phyloP scores from a whole-genome alignment of 2,329 filamentous ascomycete genomes.

The Aspergillus nomiae region DNA sequence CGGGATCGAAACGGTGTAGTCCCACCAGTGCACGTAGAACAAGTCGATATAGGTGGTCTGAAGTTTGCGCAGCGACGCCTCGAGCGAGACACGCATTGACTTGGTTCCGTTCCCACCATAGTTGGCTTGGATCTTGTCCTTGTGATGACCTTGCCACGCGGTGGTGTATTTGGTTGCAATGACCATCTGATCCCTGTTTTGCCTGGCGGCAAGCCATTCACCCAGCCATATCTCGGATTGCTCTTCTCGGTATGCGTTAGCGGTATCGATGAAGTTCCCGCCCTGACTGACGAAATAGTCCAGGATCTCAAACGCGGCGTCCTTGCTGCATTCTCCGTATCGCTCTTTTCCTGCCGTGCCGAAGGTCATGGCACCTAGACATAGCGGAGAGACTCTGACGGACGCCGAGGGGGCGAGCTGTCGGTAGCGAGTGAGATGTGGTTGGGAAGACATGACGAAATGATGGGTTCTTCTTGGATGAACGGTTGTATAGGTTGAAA shows the following conservation, averaged over 20 bases:
- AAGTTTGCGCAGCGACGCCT: slow-evolving; percentile 33
- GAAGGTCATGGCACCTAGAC: slow-evolving; percentile 38
- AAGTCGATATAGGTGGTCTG: slow-evolving; percentile 42
- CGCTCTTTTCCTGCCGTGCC: slow-evolving; percentile 44
- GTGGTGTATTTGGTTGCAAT: slow-evolving; percentile 68
- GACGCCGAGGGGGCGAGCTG: slow-evolving; percentile 65
- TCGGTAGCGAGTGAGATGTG: slow-evolving; percentile 60
- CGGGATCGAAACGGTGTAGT: slow-evolving; percentile 64
- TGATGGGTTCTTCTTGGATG: not conserved
- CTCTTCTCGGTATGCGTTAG: slow-evolving; percentile 67
- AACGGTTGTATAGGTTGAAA: not conserved
- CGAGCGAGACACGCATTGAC: slow-evolving; percentile 29
- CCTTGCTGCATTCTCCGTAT: slow-evolving; percentile 66
- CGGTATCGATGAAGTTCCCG: slow-evolving; percentile 73
- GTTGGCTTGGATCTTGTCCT: slow-evolving; percentile 39
- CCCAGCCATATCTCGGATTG: slow-evolving; percentile 66
- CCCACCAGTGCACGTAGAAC: slow-evolving; percentile 54
- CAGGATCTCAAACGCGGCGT: slow-evolving; percentile 61
- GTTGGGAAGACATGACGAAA: not conserved
- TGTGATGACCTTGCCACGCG: slow-evolving; percentile 1
- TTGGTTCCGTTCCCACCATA: slow-evolving; percentile 43
- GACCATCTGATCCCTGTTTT: slow-evolving; percentile 67
- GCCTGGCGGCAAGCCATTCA: slow-evolving; percentile 66
- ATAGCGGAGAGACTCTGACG: slow-evolving; percentile 65
- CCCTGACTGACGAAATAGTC: slow-evolving; percentile 65